phyloP scores from a whole-genome alignment of 1,284 basidiomycete genomes.

The Rhodotorula sp. region DNA sequence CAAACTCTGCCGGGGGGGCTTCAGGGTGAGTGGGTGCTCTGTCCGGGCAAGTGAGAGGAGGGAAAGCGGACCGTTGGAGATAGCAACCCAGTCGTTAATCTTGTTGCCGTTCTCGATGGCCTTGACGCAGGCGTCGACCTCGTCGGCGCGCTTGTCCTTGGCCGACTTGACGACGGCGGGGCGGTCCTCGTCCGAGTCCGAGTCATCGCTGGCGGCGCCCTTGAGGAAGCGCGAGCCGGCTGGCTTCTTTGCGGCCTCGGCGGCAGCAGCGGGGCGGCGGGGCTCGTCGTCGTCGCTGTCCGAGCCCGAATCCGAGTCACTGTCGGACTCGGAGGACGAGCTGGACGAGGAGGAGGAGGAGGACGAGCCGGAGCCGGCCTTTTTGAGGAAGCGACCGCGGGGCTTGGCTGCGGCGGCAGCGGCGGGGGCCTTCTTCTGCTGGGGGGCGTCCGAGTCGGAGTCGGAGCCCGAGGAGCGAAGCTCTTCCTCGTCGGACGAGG shows the following conservation, averaged over 20 bases:
- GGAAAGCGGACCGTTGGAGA: conserved; percentile 68
- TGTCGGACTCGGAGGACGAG: conserved; percentile 49
- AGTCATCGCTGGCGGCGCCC: conserved; percentile 58
- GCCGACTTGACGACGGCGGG: conserved; percentile 78
- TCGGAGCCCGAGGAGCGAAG: conserved; percentile 69
- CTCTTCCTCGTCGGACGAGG: conserved; percentile 74
- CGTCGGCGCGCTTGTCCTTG: conserved; percentile 79
- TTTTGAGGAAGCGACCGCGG: conserved; percentile 65
- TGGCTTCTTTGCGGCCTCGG: conserved; percentile 50
- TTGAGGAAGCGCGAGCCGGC: conserved; percentile 55
- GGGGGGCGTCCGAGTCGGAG: conserved; percentile 63
- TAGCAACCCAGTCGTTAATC: conserved; percentile 95
- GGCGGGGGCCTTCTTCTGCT: conserved; percentile 57
- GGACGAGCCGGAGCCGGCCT: conserved; percentile 56
- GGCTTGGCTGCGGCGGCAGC: conserved; percentile 54
- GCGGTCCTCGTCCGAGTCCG: conserved; percentile 66
- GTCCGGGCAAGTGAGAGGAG: neutral
- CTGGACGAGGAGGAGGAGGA: conserved; percentile 57
- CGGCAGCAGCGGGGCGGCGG: conserved; percentile 7
- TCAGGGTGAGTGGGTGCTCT: neutral
- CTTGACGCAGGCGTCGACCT: conserved; percentile 86
- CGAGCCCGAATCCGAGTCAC: conserved; percentile 50
- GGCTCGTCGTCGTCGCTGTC: conserved; percentile 54
- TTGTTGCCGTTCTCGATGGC: conserved; percentile 92
- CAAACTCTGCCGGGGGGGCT: conserved; percentile 70